These are phyloP conservation scores for Prunus salicina DNA, from an alignment of 306 rosid genomes.

Conservation along the genomic window DNA sequence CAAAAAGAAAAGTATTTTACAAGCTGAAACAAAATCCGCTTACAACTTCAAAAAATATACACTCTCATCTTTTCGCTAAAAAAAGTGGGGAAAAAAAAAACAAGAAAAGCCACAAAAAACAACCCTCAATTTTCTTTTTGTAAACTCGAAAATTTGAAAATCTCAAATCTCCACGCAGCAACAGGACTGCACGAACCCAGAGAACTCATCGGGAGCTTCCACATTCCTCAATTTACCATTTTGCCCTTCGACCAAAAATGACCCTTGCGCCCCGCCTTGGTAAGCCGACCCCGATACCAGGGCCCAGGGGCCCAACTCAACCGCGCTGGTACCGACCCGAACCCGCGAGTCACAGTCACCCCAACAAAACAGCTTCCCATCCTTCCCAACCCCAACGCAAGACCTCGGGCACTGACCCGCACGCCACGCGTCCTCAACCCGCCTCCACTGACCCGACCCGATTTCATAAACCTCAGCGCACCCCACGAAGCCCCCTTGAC, in stretches of 20 bases:
- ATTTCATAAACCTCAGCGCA: constrained; percentile 37
- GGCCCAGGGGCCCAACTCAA: constrained; percentile 25
- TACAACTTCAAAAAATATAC: neutral
- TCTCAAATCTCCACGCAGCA: constrained; percentile 40
- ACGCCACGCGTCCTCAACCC: constrained; percentile 44
- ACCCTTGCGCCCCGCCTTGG: constrained; percentile 41
- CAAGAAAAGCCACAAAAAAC: neutral
- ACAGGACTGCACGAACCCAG: constrained; percentile 48
- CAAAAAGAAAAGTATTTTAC: too few species aligned
- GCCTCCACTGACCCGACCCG: constrained; percentile 41
- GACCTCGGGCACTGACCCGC: constrained; percentile 36
- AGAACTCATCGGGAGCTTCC: constrained; percentile 23
- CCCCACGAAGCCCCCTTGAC: constrained; percentile 39
- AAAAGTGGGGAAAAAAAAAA: too few species aligned
- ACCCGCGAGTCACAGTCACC: constrained; percentile 12
- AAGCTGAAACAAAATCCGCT: neutral
- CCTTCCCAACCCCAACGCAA: constrained; percentile 35
- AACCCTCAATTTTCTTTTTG: neutral
- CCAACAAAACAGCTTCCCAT: constrained; percentile 36
- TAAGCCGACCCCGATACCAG: constrained; percentile 41
- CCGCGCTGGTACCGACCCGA: constrained; percentile 26
- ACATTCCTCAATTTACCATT: constrained; percentile 34
- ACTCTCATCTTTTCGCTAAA: neutral
- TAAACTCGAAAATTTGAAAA: neutral
- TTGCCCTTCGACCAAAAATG: constrained; percentile 26